Percentiles rank a stretch among this genome's conserved stretches.
These are phyloP conservation scores for Stemphylium vesicarium DNA, from an alignment of 2,329 filamentous ascomycete genomes.

Conservation along the genomic window DNA sequence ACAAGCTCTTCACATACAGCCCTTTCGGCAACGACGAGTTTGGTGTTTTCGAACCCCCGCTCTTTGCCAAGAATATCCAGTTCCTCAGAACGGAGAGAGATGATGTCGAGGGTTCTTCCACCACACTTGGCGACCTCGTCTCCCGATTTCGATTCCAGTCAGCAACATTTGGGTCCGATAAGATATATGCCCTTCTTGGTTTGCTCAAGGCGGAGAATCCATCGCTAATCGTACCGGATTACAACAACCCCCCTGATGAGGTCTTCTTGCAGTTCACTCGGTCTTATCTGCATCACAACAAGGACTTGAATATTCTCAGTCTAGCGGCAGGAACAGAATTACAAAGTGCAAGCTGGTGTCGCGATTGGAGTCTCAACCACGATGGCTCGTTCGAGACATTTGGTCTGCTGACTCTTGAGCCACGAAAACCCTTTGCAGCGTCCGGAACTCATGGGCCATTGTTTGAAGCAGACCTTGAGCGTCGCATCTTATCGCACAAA, in stretches of 20 bases:
- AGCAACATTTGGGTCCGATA: conserved; percentile 11
- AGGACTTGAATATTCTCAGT: conserved; percentile 2
- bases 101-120: background rate
- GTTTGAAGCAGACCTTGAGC: background rate
- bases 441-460: background rate
- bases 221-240: conserved; percentile 6
- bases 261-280: conserved; percentile 9
- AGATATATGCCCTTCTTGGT: conserved; percentile 14
- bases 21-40: background rate
- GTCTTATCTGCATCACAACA: conserved; percentile 1
- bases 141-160: conserved; percentile 8
- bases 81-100: background rate
- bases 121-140: background rate
- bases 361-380: conserved; percentile 3
- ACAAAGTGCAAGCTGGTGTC: conserved; percentile 10
- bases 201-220: conserved; percentile 2
- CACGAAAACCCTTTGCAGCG: background rate
- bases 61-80: background rate
- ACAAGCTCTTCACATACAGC: background rate
- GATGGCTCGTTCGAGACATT: background rate
- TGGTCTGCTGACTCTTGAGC: background rate
- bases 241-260: conserved; percentile 2
- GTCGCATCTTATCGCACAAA: background rate
- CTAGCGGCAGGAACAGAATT: background rate
- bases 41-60: background rate